Evolutionary conservation across 768 basidiomycete genomes (phyloP).

Genomic region (Calvatia gigantea): DNA sequence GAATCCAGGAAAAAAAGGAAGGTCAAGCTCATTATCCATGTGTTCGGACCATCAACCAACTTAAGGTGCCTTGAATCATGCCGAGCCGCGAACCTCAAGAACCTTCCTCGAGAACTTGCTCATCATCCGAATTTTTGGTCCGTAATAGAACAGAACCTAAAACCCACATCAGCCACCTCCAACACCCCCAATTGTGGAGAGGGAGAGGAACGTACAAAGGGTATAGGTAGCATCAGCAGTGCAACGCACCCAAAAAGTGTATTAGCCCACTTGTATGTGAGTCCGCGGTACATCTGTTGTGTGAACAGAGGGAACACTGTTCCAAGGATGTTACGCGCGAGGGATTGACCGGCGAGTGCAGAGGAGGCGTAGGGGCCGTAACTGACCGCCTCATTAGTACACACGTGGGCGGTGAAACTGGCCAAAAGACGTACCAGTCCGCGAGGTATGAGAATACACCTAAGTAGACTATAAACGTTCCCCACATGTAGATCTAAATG

Average conservation of each 20-base stretch:
- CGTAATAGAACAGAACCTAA: constrained; percentile 41
- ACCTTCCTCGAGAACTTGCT: constrained; percentile 40
- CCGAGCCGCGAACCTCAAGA: constrained; percentile 20
- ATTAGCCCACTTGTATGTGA: constrained; percentile 60
- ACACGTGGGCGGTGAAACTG: neutral
- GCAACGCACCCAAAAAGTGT: constrained; percentile 55
- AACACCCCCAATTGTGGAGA: neutral
- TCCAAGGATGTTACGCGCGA: constrained; percentile 52
- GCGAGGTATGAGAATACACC: constrained; percentile 59
- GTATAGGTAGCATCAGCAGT: constrained; percentile 53
- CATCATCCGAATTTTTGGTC: constrained; percentile 33
- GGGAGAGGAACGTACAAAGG: constrained; percentile 40
- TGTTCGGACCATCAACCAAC: neutral
- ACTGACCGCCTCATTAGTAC: constrained; percentile 19
- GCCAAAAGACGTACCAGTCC: constrained; percentile 44
- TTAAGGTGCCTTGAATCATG: neutral
- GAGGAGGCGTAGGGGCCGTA: constrained; percentile 66
- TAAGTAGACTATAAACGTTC: constrained; percentile 52
- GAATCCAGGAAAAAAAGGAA: neutral
- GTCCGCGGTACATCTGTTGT: constrained; percentile 48
- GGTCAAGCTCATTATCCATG: neutral
- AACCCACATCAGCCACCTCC: neutral
- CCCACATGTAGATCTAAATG: constrained; percentile 46
- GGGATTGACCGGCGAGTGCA: constrained; percentile 64
- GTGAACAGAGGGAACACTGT: constrained; percentile 63